A percentile compares a stretch with the other conserved stretches of the same genome.
Conservation (phyloP, 768 basidiomycete species). For the Cystobasidium onofrii region DNA sequence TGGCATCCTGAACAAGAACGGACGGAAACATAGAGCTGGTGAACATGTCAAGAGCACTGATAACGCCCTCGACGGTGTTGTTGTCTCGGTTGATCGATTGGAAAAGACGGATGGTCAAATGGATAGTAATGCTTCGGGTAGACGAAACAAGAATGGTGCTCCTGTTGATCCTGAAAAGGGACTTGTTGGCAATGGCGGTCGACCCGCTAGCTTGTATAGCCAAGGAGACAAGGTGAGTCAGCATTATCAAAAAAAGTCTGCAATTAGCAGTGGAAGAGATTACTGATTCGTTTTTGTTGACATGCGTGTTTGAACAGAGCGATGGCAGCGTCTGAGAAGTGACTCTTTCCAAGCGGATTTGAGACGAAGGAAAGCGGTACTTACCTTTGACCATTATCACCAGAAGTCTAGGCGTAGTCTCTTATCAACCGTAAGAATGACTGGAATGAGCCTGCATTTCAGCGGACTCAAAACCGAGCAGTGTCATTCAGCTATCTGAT, state of each 20-base stretch:
- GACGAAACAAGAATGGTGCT: not conserved
- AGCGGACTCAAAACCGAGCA: too few species aligned
- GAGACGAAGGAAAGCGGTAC: not conserved
- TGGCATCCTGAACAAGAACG: not conserved
- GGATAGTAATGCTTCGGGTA: not conserved
- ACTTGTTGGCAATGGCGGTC: not conserved
- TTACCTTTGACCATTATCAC: not conserved
- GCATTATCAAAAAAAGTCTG: not conserved
- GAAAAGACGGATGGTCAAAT: not conserved
- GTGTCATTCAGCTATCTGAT: too few species aligned
- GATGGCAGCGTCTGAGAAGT: not conserved
- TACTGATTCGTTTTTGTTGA: not conserved
- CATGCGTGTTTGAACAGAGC: not conserved
- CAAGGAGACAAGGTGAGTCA: not conserved
- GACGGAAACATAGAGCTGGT: not conserved
- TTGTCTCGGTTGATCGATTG: slow-evolving; percentile 8
- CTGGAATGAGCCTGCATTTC: too few species aligned
- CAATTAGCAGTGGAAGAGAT: not conserved
- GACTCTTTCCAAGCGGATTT: not conserved
- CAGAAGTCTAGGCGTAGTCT: too few species aligned
- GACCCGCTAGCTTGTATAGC: slow-evolving; percentile 5
- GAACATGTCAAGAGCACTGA: not conserved
- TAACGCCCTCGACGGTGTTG: not conserved
- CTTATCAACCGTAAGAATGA: too few species aligned
- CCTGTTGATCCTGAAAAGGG: not conserved